A percentile compares a stretch with the other conserved stretches of the same genome.
These are phyloP conservation scores for Sclerotinia glacialis DNA, from an alignment of 2,329 filamentous ascomycete genomes.

Conservation along the genomic window DNA sequence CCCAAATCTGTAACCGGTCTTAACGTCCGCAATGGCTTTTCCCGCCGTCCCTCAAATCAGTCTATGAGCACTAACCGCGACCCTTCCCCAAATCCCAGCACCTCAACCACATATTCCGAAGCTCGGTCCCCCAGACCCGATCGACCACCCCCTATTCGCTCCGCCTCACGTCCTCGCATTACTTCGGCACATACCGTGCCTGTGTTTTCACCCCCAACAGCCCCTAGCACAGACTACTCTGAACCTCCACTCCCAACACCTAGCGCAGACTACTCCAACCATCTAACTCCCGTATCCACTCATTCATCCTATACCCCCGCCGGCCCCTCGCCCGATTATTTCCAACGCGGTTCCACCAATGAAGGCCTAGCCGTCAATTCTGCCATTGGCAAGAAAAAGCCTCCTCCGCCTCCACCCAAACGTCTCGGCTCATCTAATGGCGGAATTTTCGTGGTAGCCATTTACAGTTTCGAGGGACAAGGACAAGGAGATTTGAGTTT, in stretches of 20 bases:
- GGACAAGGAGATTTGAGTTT: conserved; percentile 70
- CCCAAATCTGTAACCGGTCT: conserved; percentile 35
- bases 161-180: conserved; percentile 17
- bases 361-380: conserved; percentile 45
- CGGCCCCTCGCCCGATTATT: conserved; percentile 35
- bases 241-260: conserved; percentile 26
- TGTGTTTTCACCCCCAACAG: conserved; percentile 41
- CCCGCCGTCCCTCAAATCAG: conserved; percentile 46
- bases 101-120: conserved; percentile 30
- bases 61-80: conserved; percentile 25
- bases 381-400: conserved; percentile 60
- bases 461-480: conserved; percentile 73
- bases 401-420: conserved; percentile 68
- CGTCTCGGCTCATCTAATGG: conserved; percentile 48
- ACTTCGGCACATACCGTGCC: conserved; percentile 38
- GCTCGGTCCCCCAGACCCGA: conserved; percentile 21
- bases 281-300: conserved; percentile 34
- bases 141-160: conserved; percentile 10
- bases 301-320: conserved; percentile 35
- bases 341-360: conserved; percentile 36
- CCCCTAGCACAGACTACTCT: conserved; percentile 27
- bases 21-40: conserved; percentile 42
- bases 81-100: conserved; percentile 20
- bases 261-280: conserved; percentile 30
- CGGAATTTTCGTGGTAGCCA: conserved; percentile 55